Evolutionary conservation across 2,329 filamentous ascomycete species (phyloP).

Genomic region (Taxawa tesnikishii): DNA sequence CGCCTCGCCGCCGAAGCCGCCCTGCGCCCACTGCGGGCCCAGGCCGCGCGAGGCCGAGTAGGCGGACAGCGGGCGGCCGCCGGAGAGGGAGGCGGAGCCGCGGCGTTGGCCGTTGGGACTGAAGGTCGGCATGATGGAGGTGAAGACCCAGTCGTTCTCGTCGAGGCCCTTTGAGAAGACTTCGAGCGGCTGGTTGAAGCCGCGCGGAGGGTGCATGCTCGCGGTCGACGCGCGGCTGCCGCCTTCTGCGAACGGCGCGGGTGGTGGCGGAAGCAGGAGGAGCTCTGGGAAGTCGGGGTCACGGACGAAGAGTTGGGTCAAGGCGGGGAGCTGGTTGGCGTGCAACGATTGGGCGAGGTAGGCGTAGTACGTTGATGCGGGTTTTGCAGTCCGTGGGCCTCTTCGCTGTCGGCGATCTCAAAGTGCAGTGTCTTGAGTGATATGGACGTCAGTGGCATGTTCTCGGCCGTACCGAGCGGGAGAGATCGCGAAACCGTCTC

Average conservation of each 20-base stretch:
- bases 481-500: constrained; percentile 46
- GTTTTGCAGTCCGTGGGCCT: constrained; percentile 45
- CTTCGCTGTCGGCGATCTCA: constrained; percentile 58
- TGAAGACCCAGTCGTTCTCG: constrained; percentile 57
- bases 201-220: constrained; percentile 12
- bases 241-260: constrained; percentile 32
- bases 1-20: constrained; percentile 38
- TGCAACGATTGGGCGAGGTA: constrained; percentile 79
- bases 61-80: constrained; percentile 31
- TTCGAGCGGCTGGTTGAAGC: constrained; percentile 45
- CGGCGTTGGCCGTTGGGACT: constrained; percentile 25
- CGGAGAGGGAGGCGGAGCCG: constrained; percentile 22
- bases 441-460: constrained; percentile 55
- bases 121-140: constrained; percentile 40
- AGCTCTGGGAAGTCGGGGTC: constrained; percentile 74
- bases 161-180: constrained; percentile 56
- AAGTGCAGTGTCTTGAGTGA: constrained; percentile 65
- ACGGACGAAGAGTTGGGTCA: constrained; percentile 72
- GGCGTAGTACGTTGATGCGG: constrained; percentile 58
- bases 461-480: constrained; percentile 28
- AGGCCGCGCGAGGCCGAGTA: constrained; percentile 33
- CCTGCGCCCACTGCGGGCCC: constrained; percentile 40
- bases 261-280: constrained; percentile 59
- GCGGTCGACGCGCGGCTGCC: constrained; percentile 2
- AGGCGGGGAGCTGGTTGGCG: constrained; percentile 57